Evolutionary conservation across 352 stramenopile genomes (phyloP).

Genomic region (Phytophthora pini): DNA sequence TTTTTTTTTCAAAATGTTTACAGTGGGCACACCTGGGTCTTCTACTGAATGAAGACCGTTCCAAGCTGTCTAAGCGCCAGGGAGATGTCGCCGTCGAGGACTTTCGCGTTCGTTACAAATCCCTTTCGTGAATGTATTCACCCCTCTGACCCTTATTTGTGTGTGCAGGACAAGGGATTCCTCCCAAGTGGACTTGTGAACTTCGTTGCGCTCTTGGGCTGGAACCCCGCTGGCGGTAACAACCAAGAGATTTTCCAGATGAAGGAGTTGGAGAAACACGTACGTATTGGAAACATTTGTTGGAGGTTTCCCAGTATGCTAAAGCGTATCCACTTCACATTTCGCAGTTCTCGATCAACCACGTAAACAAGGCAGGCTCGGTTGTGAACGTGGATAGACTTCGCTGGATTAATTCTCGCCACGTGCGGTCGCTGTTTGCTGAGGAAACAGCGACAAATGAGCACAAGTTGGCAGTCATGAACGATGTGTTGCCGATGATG

Average conservation of each 20-base stretch:
- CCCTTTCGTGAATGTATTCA: constrained; percentile 5
- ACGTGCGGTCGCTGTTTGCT: constrained; percentile 82
- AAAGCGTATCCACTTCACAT: not conserved
- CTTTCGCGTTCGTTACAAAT: constrained; percentile 82
- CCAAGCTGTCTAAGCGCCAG: constrained; percentile 98
- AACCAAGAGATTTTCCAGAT: constrained; percentile 98
- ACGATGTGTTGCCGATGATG: constrained; percentile 76
- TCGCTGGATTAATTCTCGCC: constrained; percentile 90
- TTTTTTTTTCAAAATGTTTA: not conserved
- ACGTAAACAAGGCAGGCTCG: constrained; percentile 89
- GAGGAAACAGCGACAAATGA: constrained; percentile 46
- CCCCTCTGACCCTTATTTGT: not conserved
- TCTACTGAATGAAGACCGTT: constrained; percentile 97
- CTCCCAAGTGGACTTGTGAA: constrained; percentile 97
- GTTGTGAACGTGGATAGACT: constrained; percentile 89
- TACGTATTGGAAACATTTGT: constrained; percentile 24
- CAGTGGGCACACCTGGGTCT: constrained; percentile 92
- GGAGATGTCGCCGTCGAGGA: constrained; percentile 97
- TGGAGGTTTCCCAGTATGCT: not conserved
- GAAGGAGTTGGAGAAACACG: constrained; percentile 87
- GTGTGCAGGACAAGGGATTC: constrained; percentile 92
- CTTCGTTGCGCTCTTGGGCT: constrained; percentile 98
- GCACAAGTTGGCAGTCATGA: constrained; percentile 57
- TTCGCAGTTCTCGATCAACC: constrained; percentile 79
- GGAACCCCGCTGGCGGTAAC: constrained; percentile 95